Evolutionary conservation across 1,284 basidiomycete species (phyloP).

Genomic region (Abortiporus biennis): DNA sequence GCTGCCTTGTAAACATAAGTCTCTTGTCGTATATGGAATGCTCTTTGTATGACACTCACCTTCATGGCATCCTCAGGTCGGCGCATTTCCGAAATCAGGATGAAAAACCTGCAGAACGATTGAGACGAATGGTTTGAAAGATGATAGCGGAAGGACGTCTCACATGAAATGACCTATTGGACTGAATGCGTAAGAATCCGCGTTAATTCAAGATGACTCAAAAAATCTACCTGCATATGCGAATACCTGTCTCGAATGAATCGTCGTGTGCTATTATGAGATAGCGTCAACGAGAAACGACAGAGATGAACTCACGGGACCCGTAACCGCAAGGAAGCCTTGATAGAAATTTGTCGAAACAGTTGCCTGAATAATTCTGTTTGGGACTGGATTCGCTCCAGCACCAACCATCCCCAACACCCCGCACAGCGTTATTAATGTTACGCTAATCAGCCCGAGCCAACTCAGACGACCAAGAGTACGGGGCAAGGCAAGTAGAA

Average conservation of each 20-base stretch:
- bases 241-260: slow-evolving; percentile 44
- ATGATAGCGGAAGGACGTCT: slow-evolving; percentile 9
- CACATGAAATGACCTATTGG: slow-evolving; percentile 50
- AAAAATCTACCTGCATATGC: slow-evolving; percentile 40
- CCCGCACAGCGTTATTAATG: slow-evolving; percentile 36
- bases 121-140: background rate
- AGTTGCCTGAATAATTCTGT: slow-evolving; percentile 33
- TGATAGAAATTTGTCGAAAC: slow-evolving; percentile 39
- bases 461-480: slow-evolving; percentile 40
- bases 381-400: slow-evolving; percentile 38
- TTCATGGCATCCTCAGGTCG: slow-evolving; percentile 49
- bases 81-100: slow-evolving; percentile 51
- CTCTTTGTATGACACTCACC: slow-evolving; percentile 21
- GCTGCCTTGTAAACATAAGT: slow-evolving; percentile 30
- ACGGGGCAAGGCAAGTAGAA: slow-evolving; percentile 41
- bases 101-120: slow-evolving; percentile 37
- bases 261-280: too few species aligned
- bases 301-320: slow-evolving; percentile 32
- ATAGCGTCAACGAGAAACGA: background rate
- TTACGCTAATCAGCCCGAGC: slow-evolving; percentile 38
- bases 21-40: background rate
- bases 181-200: background rate
- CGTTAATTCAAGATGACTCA: background rate
- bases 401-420: slow-evolving; percentile 47
- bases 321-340: slow-evolving; percentile 48